These are phyloP conservation scores for Pleomassaria siparia DNA, from an alignment of 2,329 filamentous ascomycete species.

Conservation along the genomic window DNA sequence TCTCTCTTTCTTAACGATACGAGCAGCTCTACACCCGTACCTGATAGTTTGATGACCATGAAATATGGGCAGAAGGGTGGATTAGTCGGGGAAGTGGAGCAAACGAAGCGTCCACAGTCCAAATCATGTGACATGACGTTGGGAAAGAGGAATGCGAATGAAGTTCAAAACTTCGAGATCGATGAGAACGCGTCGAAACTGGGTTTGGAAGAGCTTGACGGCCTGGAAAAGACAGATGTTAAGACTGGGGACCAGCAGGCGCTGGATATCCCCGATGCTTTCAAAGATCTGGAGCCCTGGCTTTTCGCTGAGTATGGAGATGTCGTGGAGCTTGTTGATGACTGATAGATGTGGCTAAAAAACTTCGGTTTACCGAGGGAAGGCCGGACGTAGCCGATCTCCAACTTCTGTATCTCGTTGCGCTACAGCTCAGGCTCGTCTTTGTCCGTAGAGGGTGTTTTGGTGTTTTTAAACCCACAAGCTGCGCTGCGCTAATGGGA, in stretches of 20 bases:
- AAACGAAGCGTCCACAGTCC: slow-evolving; percentile 1
- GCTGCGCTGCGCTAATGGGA: too few relatives aligned
- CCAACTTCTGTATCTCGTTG: too few relatives aligned
- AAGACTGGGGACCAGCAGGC: slow-evolving; percentile 8
- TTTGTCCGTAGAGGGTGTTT: too few relatives aligned
- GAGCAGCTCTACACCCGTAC: slow-evolving; percentile 6
- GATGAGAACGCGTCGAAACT: background rate
- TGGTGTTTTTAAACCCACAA: too few relatives aligned
- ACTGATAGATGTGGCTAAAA: too few relatives aligned
- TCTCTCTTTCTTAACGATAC: slow-evolving; percentile 19
- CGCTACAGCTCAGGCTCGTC: too few relatives aligned
- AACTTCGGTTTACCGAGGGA: too few relatives aligned
- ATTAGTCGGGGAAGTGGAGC: slow-evolving; percentile 4
- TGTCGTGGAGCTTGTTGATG: slow-evolving; percentile 41
- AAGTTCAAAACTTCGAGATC: background rate
- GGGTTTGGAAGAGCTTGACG: background rate
- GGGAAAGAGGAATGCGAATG: background rate
- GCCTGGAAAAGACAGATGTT: slow-evolving; percentile 1
- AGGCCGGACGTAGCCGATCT: too few relatives aligned
- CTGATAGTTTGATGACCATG: slow-evolving; percentile 4
- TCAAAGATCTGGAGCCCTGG: slow-evolving; percentile 42
- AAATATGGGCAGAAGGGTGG: slow-evolving; percentile 4
- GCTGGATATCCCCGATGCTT: slow-evolving; percentile 24
- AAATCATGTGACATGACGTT: background rate
- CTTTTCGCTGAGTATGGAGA: slow-evolving; percentile 43